Conservation (phyloP, 495 filamentous ascomycete species). For the Amorphotheca resinae region DNA sequence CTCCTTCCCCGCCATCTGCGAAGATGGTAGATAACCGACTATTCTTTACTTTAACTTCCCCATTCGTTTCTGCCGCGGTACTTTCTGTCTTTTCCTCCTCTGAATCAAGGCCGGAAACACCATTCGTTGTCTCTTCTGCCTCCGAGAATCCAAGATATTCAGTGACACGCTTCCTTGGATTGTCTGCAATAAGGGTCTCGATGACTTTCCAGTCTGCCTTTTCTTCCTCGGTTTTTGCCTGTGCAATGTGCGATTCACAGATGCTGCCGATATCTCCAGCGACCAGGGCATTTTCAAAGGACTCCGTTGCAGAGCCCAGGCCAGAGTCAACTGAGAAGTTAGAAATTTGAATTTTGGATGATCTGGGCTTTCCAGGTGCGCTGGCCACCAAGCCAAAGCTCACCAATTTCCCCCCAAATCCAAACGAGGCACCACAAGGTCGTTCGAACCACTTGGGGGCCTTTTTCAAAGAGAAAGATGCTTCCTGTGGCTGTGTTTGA, state of each 20-base stretch:
- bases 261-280: conserved; percentile 65
- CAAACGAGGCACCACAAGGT: conserved; percentile 81
- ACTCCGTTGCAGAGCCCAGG: conserved; percentile 70
- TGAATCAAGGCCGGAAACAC: conserved; percentile 19
- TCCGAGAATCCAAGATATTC: conserved; percentile 79
- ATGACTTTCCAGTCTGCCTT: conserved; percentile 94
- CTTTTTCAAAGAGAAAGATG: conserved; percentile 72
- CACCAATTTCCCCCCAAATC: conserved; percentile 88
- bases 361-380: conserved; percentile 44
- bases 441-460: conserved; percentile 84
- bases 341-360: conserved; percentile 72
- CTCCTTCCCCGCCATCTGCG: conserved; percentile 54
- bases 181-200: conserved; percentile 69
- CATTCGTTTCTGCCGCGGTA: conserved; percentile 6
- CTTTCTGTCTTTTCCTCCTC: conserved; percentile 26
- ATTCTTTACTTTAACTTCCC: conserved; percentile 30
- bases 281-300: conserved; percentile 74
- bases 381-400: conserved; percentile 49
- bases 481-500: conserved; percentile 78
- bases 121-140: conserved; percentile 35
- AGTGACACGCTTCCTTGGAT: conserved; percentile 66
- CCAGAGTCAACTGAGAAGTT: conserved; percentile 78
- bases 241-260: conserved; percentile 62
- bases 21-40: conserved; percentile 61
- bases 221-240: conserved; percentile 73